Evolutionary conservation across 257 asterid species (phyloP).

Genomic region (Solanum chmielewskii): DNA sequence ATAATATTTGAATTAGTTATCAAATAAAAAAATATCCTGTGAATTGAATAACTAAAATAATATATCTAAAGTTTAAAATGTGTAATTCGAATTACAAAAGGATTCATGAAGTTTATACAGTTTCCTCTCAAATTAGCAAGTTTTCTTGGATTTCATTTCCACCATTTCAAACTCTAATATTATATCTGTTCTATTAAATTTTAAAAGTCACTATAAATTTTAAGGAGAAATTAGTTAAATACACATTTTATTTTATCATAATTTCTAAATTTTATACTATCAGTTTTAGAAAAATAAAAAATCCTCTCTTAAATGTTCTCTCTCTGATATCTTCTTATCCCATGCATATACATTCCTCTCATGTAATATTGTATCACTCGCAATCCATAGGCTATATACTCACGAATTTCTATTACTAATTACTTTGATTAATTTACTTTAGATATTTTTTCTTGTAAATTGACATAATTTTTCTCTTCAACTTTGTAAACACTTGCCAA

Average conservation of each 20-base stretch:
- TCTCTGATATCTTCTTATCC: not conserved
- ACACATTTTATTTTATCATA: no score
- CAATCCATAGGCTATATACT: fast-evolving
- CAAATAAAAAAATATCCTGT: no score
- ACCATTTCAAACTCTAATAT: not conserved
- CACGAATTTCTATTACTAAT: fast-evolving
- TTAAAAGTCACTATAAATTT: no score
- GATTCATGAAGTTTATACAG: not conserved
- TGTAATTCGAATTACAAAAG: not conserved
- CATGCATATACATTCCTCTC: not conserved
- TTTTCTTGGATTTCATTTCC: not conserved
- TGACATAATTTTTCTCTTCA: not conserved
- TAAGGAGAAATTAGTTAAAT: not conserved
- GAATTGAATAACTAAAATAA: no score
- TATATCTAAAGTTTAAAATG: no score
- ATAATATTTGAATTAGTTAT: not conserved
- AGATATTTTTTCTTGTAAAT: not conserved
- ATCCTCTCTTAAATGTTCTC: not conserved
- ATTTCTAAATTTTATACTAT: fast-evolving
- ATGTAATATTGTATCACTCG: no score
- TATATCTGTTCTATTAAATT: no score
- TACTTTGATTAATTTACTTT: no score
- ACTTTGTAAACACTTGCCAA: not conserved
- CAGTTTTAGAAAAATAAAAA: no score
- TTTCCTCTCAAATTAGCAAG: not conserved